A percentile compares a stretch with the other conserved stretches of the same genome.
phyloP scores from a whole-genome alignment of 139 green algal genomes.

The Limnomonas spitsbergensis region DNA sequence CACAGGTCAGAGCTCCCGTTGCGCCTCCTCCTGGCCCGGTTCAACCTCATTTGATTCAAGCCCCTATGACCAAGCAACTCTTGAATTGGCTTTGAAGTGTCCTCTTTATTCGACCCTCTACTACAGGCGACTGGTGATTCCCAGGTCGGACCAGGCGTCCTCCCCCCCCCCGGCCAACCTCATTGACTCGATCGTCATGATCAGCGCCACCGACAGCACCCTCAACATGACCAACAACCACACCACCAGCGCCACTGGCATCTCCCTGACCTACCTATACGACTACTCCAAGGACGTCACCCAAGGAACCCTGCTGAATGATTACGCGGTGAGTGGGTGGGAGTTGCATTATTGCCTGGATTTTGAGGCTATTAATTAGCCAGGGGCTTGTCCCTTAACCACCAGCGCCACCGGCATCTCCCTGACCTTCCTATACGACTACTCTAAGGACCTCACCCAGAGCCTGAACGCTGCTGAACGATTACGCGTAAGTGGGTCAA shows the following conservation, averaged over 20 bases:
- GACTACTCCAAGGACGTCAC: conserved; percentile 15
- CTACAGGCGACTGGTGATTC: no score
- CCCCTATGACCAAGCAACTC: no score
- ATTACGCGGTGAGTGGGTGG: neutral
- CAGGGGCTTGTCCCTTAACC: no score
- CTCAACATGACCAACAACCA: neutral
- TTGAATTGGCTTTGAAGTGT: no score
- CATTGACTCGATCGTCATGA: neutral
- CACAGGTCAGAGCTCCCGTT: no score
- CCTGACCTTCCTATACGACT: conserved; percentile 44
- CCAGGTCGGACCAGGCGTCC: neutral
- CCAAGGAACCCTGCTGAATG: neutral
- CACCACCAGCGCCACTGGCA: conserved; percentile 14
- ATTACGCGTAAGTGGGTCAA: neutral
- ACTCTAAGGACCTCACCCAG: conserved; percentile 5
- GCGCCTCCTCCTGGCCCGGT: no score
- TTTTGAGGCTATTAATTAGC: no score
- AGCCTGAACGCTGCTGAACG: neutral
- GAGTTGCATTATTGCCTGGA: no score
- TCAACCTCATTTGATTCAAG: no score
- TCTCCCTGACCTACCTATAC: conserved; percentile 55
- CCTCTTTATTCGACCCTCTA: no score
- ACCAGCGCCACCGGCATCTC: conserved; percentile 38
- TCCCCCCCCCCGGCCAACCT: neutral
- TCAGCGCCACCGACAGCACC: neutral